These are phyloP conservation scores for Alternaria angustiovoidea DNA, from an alignment of 2,329 filamentous ascomycete species.

Conservation along the genomic window DNA sequence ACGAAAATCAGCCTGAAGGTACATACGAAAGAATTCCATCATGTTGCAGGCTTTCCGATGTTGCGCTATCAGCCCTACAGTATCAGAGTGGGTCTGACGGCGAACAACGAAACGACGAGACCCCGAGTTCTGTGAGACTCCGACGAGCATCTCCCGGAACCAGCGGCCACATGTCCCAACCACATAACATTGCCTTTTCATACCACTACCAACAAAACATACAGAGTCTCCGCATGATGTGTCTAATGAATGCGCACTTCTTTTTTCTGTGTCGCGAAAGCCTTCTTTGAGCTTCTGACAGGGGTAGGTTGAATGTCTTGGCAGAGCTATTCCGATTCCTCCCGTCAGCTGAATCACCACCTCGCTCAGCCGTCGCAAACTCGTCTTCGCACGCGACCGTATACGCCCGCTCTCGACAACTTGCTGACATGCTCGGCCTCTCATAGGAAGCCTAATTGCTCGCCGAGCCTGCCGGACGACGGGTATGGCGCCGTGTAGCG, in stretches of 20 bases:
- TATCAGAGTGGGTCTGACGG: slow-evolving; percentile 15
- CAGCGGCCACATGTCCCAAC: neutral
- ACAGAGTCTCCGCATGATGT: neutral
- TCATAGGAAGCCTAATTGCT: slow-evolving; percentile 14
- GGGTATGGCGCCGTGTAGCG: slow-evolving; percentile 21
- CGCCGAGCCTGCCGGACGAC: slow-evolving; percentile 10
- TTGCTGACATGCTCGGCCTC: slow-evolving; percentile 9
- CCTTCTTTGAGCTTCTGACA: neutral
- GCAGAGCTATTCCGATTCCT: slow-evolving; percentile 17
- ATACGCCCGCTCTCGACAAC: slow-evolving; percentile 6
- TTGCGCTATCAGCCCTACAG: slow-evolving; percentile 7
- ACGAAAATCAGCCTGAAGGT: neutral
- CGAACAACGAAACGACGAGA: slow-evolving; percentile 1
- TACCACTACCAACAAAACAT: fast-evolving
- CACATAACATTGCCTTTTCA: neutral
- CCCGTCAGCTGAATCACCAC: slow-evolving; percentile 20
- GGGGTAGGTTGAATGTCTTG: neutral
- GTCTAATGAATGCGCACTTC: neutral
- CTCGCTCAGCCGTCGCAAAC: slow-evolving; percentile 26
- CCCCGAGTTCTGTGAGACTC: slow-evolving; percentile 1
- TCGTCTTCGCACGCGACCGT: slow-evolving; percentile 27
- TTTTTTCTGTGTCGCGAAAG: neutral
- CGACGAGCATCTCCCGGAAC: slow-evolving; percentile 30
- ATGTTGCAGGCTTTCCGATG: neutral
- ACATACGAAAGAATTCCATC: neutral